Evolutionary conservation across 331 rosid species (phyloP).

Genomic region (Rhamnella rubrinervis): DNA sequence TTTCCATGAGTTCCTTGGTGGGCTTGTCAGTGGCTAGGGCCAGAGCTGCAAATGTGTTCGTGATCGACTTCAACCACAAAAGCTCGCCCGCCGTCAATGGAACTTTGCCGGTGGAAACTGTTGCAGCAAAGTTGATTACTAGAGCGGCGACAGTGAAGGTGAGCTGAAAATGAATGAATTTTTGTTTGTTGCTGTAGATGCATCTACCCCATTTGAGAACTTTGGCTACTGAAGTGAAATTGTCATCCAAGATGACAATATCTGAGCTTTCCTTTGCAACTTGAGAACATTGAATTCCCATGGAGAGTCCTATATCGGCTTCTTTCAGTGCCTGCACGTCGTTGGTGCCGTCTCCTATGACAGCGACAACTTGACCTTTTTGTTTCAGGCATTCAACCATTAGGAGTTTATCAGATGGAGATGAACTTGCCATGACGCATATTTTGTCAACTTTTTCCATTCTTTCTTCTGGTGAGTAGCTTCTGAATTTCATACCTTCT

Average conservation of each 20-base stretch:
- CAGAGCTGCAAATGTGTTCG: not conserved
- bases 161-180: slow-evolving; percentile 6
- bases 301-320: slow-evolving; percentile 11
- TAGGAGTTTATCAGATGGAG: slow-evolving; percentile 3
- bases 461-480: slow-evolving; percentile 6
- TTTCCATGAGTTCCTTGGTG: not conserved
- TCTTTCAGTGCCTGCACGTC: slow-evolving; percentile 17
- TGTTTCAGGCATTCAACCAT: slow-evolving; percentile 11
- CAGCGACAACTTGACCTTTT: slow-evolving; percentile 13
- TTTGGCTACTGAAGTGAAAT: slow-evolving; percentile 1
- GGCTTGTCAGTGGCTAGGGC: slow-evolving; percentile 2
- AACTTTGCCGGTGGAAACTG: not conserved
- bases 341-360: slow-evolving; percentile 3
- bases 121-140: not conserved
- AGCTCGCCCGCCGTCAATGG: not conserved
- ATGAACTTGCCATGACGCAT: not conserved
- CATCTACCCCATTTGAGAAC: slow-evolving; percentile 1
- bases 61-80: not conserved
- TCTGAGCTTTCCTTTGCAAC: slow-evolving; percentile 20
- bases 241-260: slow-evolving; percentile 13
- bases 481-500: slow-evolving; percentile 14
- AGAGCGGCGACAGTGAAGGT: not conserved
- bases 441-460: slow-evolving; percentile 16
- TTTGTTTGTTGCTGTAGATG: slow-evolving; percentile 2
- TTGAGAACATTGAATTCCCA: not conserved